Conservation (phyloP, 257 asterid genomes). For the Henckelia pumila region DNA sequence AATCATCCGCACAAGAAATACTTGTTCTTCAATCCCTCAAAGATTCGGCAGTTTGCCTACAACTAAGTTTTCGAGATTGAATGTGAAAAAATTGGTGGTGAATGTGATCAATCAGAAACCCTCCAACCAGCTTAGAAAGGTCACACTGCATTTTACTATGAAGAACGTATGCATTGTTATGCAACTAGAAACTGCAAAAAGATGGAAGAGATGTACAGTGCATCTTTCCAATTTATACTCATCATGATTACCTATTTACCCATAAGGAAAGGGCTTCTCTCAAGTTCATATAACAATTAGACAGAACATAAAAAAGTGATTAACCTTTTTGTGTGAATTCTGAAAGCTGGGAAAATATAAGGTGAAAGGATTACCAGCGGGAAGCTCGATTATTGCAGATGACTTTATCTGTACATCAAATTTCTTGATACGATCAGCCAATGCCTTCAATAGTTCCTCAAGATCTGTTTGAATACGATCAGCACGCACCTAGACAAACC, state of each 20-base stretch:
- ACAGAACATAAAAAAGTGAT: background rate
- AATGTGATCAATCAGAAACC: background rate
- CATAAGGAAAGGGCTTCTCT: background rate
- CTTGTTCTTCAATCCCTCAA: background rate
- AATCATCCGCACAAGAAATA: conserved; percentile 11
- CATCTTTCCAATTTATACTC: background rate
- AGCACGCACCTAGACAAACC: conserved; percentile 79
- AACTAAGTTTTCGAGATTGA: background rate
- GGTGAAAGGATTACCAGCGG: conserved; percentile 57
- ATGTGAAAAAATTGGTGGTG: background rate
- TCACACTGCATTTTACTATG: background rate
- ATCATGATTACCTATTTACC: background rate
- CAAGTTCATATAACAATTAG: background rate
- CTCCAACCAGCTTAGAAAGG: background rate
- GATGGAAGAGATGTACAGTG: background rate
- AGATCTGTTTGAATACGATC: conserved; percentile 97
- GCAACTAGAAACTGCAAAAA: background rate
- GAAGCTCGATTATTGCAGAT: conserved; percentile 79
- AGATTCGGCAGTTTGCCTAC: background rate
- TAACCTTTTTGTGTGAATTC: background rate
- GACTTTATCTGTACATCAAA: conserved; percentile 65
- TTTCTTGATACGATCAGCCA: conserved; percentile 83
- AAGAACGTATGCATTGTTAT: background rate
- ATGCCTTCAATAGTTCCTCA: conserved; percentile 87
- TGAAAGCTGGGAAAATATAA: conserved; percentile 16